Conservation (phyloP, 345 rosid species). For the Mercurialis annua region DNA sequence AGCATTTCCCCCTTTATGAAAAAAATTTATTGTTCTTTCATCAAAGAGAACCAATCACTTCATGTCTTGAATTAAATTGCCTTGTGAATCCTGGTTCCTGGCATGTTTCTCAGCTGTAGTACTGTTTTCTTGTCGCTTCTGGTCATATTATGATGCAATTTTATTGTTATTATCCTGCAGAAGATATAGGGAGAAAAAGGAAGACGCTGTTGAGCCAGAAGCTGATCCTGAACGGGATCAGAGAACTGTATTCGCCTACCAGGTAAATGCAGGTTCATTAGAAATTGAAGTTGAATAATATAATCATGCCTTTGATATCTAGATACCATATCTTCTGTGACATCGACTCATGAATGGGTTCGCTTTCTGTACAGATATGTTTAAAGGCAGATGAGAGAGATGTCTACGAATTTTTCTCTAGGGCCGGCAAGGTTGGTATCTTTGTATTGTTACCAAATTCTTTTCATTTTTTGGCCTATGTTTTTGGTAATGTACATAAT, state of each 20-base stretch:
- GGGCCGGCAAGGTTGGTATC: constrained; percentile 88
- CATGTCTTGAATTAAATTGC: neutral
- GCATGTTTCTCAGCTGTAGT: constrained; percentile 5
- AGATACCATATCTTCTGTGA: neutral
- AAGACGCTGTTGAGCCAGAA: constrained; percentile 74
- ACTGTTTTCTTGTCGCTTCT: neutral
- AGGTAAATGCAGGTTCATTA: constrained; percentile 42
- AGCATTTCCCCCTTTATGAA: neutral
- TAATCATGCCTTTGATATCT: constrained; percentile 7
- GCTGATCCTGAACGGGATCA: constrained; percentile 99
- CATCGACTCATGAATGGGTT: constrained; percentile 9
- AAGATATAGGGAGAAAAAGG: constrained; percentile 75
- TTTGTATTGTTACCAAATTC: neutral
- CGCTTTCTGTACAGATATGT: constrained; percentile 48
- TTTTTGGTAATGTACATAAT: neutral
- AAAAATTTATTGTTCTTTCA: constrained; percentile 23
- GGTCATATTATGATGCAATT: constrained; percentile 12
- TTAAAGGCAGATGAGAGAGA: constrained; percentile 95
- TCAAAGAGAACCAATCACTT: constrained; percentile 9
- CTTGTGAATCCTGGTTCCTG: constrained; percentile 1
- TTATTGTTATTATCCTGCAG: constrained; percentile 43
- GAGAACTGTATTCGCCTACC: constrained; percentile 98
- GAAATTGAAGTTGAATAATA: neutral
- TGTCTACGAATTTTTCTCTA: constrained; percentile 87
- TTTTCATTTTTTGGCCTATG: neutral